Evolutionary conservation across 2,329 filamentous ascomycete genomes (phyloP), one percentile per base, ranked within the genome.

Genomic region (Chalaropsis thielavioides): DNA sequence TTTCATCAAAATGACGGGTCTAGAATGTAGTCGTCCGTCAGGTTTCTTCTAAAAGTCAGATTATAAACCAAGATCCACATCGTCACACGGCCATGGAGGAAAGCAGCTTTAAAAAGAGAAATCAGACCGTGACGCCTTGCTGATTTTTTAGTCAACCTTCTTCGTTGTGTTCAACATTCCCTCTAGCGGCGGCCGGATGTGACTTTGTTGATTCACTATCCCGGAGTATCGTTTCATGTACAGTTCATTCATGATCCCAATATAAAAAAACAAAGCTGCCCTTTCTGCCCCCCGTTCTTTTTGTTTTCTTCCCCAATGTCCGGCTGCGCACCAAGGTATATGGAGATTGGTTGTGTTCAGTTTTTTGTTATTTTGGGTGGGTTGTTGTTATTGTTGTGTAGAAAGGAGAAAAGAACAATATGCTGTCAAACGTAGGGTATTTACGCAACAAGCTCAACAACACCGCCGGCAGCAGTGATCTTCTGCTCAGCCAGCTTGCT

Each of bases 391-490:
- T 62, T 62, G 62, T 67, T 56, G 43, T 54, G 27, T 62, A 64
- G 60, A 67, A 64, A 64, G 24, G 59, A 64, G 60, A 62, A 67
- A 64, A 59, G 59, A 67, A 64, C 62, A 67, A 64, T 67, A 60
- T 63, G 65, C 64, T 41, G 38, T 67, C 43, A 49, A 51, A 51
- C 65, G 62, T 67, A 67, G 65, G 49, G 65, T 62, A 67, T 73
- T 76, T 78, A 96, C 80, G 91, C 92, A 75, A 96, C 90, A 77
- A 96, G 84, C 85, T 96, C 90, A 74, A 95, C 83, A 75, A 96
- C 89, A 80, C 92, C 92, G 79, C 94, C 94, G 74, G 92, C 92
- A 79, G 94, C 90, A 78, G 89, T 95, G 81, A 99, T 96, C 89
- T 99, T 99, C 82, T 90, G 84, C 88, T 99, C 94, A 72, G 94